Percentiles rank a stretch among this genome's conserved stretches.
Evolutionary conservation across 306 rosid genomes (phyloP).

Genomic region (Heteromeles arbutifolia): DNA sequence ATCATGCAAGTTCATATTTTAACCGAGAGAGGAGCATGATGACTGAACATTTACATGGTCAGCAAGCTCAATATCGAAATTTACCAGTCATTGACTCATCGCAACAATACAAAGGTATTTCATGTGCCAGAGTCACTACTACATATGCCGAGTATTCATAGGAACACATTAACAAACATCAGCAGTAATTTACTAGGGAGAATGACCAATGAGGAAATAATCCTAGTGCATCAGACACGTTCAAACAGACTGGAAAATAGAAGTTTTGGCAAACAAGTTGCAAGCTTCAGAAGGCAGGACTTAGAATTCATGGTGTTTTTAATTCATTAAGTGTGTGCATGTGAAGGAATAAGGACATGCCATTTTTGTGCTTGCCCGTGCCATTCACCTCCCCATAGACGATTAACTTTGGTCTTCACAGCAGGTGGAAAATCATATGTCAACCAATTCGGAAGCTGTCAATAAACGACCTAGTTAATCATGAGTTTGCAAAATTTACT

Average conservation of each 20-base stretch:
- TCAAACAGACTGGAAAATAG: too few species aligned
- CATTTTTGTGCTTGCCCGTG: conserved; percentile 98
- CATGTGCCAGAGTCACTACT: not conserved
- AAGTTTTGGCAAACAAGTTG: not conserved
- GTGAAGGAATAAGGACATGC: conserved; percentile 30
- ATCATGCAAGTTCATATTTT: not conserved
- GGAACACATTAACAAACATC: not conserved
- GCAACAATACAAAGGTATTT: not conserved
- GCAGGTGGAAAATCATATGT: conserved; percentile 95
- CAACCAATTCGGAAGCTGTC: conserved; percentile 88
- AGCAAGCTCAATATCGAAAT: not conserved
- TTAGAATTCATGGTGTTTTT: not conserved
- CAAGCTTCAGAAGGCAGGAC: conserved; percentile 5
- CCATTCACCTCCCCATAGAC: conserved; percentile 99
- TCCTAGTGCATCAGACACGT: not conserved
- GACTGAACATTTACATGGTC: not conserved
- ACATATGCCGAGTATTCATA: not conserved
- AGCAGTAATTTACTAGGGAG: too few species aligned
- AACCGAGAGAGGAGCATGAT: not conserved
- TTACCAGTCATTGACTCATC: not conserved
- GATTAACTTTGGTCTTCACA: conserved; percentile 90
- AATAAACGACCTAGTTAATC: too few species aligned
- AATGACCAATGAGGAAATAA: not conserved
- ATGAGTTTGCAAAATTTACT: not conserved
- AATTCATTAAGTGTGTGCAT: not conserved